Base-by-base conservation (phyloP, 352 stramenopile genomes). In the Hyaloperonospora brassicae region DNA sequence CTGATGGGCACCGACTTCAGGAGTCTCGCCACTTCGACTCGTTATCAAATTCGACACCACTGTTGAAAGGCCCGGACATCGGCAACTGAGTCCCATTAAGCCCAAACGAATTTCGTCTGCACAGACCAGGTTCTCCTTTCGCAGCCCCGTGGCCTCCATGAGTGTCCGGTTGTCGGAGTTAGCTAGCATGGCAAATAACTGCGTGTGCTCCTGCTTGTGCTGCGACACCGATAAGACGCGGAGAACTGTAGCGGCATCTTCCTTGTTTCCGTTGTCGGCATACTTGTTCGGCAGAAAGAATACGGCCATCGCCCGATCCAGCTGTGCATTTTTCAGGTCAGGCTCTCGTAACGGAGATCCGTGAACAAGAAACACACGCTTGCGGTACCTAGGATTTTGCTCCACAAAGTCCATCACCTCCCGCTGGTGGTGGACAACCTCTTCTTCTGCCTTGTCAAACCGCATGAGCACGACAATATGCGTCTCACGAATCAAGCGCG, bases 271-370 rank as follows among this genome's bases (percentile, higher is more conserved):
- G 48, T 90, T 72, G 22, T 84, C 82, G 13, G 79, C 70, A 34
- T 90, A 89, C 49, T 92, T 92, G 57, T 91, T 85, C 5, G 84
- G 84, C 2, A 94, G 45, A 50, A 94, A 91, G 51, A 94, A 94
- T 8, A 92, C 79, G 1, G 78, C 84, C 61, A 84, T 77, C 0
- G 79, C 80, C 46, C 85, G 72, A 30, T 76, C 59, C 22, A 92
- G 54, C 39, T 85, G 73, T 0, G 78, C 84, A 12, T 70, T 71
- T 22, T 70, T 68, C 6, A 94, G 59, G 35, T 89, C 78, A 6
- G 63, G 68, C 8, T 66, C 62, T 8, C 66, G 56, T 39, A 94
- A 52, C 5, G 82, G 73, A 9, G 84, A 91, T 1, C 82, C 84
- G 27, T 83, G 80, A 34, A 92, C 72, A 6, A 94, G 62, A 35